Evolutionary conservation across 192 early-diverging fungal species (phyloP).

Genomic region (Fimicolochytrium jonesii): DNA sequence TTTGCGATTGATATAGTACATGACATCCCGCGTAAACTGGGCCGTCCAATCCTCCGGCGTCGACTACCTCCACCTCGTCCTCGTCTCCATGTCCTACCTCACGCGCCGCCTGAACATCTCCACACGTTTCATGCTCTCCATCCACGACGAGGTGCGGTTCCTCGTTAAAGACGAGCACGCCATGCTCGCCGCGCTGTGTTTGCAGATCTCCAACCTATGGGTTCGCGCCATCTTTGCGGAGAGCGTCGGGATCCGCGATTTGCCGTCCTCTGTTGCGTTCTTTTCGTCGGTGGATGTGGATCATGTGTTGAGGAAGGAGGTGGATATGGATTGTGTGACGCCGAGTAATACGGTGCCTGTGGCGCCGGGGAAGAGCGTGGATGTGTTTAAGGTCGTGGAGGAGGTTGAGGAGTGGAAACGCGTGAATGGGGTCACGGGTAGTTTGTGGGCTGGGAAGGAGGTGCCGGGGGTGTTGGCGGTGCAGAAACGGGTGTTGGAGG

Average conservation of each 20-base stretch:
- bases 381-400: slow-evolving; percentile 18
- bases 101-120: slow-evolving; percentile 71
- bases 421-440: not conserved
- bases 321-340: slow-evolving; percentile 79
- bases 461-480: not conserved
- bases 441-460: slow-evolving; percentile 3
- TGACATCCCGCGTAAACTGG: slow-evolving; percentile 93
- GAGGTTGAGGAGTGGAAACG: slow-evolving; percentile 11
- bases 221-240: slow-evolving; percentile 82
- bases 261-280: slow-evolving; percentile 86
- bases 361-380: slow-evolving; percentile 4
- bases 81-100: slow-evolving; percentile 84
- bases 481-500: not conserved
- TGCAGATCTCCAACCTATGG: slow-evolving; percentile 94
- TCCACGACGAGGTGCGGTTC: slow-evolving; percentile 94
- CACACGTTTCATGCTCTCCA: slow-evolving; percentile 81
- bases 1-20: slow-evolving; percentile 58
- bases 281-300: slow-evolving; percentile 95
- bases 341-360: slow-evolving; percentile 61
- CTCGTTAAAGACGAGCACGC: slow-evolving; percentile 73
- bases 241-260: slow-evolving; percentile 76
- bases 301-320: slow-evolving; percentile 87
- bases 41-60: slow-evolving; percentile 97
- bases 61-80: slow-evolving; percentile 90
- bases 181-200: slow-evolving; percentile 69